Evolutionary conservation across 345 rosid species (phyloP).

Genomic region (Nephelium lappaceum): DNA sequence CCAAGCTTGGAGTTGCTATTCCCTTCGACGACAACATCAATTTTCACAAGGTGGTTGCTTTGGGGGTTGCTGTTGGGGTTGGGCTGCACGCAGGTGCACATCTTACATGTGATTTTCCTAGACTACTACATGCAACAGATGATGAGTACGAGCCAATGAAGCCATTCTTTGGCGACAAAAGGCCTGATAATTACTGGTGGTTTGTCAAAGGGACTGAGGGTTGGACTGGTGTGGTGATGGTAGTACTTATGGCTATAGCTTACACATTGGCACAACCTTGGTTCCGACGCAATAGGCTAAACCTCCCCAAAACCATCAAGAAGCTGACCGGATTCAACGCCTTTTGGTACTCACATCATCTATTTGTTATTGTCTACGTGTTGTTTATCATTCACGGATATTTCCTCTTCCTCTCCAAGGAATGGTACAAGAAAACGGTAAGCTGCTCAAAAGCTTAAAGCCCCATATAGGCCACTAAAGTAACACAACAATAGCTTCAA

Average conservation of each 20-base stretch:
- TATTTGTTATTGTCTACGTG: constrained; percentile 68
- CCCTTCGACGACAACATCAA: constrained; percentile 87
- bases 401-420: constrained; percentile 59
- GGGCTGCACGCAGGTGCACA: constrained; percentile 64
- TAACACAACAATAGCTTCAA: background rate
- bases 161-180: constrained; percentile 57
- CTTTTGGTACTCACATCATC: constrained; percentile 88
- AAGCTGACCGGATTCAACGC: constrained; percentile 81
- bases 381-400: constrained; percentile 71
- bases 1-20: constrained; percentile 52
- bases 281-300: constrained; percentile 68
- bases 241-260: constrained; percentile 68
- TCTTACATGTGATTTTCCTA: constrained; percentile 78
- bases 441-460: constrained; percentile 13
- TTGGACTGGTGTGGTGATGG: constrained; percentile 75
- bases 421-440: constrained; percentile 80
- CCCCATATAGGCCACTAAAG: background rate
- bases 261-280: constrained; percentile 70
- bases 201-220: constrained; percentile 75
- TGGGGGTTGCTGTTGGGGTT: constrained; percentile 66
- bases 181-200: constrained; percentile 75
- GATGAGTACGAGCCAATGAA: constrained; percentile 63
- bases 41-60: constrained; percentile 78
- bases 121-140: constrained; percentile 65
- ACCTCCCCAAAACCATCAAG: constrained; percentile 56